Evolutionary conservation across 2,329 filamentous ascomycete genomes (phyloP), one percentile per base, ranked within the genome.

Genomic region (Exophiala spinifera): DNA sequence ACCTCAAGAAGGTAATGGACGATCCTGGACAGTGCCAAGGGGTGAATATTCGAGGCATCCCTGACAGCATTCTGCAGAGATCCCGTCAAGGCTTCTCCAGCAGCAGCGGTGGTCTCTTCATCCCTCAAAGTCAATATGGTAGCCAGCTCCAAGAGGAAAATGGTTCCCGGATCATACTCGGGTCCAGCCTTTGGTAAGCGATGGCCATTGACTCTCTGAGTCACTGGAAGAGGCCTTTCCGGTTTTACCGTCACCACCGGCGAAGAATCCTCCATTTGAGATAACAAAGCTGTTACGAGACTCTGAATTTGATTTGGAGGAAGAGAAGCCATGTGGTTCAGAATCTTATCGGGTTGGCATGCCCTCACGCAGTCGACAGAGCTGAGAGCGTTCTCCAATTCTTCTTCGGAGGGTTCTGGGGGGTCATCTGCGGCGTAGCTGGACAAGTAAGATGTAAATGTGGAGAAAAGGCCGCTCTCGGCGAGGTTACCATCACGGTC

Each of bases 341-440:
- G 85, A 2, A 97, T 84, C 59, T 88, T 84, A 55, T 86, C 84
- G 67, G 97, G 87, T 51, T 87, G 85, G 69, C 94, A 99, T 42
- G 90, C 87, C 63, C 89, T 92, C 39, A 99, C 85, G 65, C 92
- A 99, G 69, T 97, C 94, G 2, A 96, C 88, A 1, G 94, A 92
- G 68, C 89, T 94, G 8, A 99, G 77, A 0, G 94, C 97, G 67
- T 94, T 96, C 66, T 99, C 94, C 25, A 99, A 79, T 69, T 99
- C 94, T 68, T 97, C 92, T 61, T 97, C 91, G 1, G 94, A 97
- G 2, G 94, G 94, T 73, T 99, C 94, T 0, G 94, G 94, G 11
- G 94, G 94, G 67, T 99, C 94, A 70, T 97, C 94, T 10, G 94
- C 95, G 39, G 95, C 94, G 69, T 99, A 97, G 70, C 92, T 97